Percentiles rank a stretch among this genome's conserved stretches.
These are phyloP conservation scores for Pythium oligandrum DNA, from an alignment of 352 stramenopile genomes.

Conservation along the genomic window DNA sequence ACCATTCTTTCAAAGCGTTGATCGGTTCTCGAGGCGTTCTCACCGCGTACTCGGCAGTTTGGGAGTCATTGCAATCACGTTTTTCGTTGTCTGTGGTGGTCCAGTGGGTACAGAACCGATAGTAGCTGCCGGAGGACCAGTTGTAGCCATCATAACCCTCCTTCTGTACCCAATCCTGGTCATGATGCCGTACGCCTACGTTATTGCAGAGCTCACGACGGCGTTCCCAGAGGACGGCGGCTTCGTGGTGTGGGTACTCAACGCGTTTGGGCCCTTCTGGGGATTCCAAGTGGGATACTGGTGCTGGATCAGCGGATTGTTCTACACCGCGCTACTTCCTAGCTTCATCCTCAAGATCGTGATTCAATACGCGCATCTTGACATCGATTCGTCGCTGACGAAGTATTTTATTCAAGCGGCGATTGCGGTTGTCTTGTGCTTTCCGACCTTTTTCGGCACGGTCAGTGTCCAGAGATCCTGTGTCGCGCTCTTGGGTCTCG, in stretches of 20 bases:
- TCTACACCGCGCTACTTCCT: constrained; percentile 49
- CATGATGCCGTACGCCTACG: constrained; percentile 81
- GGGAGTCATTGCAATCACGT: constrained; percentile 24
- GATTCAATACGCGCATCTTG: constrained; percentile 23
- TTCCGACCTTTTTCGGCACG: constrained; percentile 38
- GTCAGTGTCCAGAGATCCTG: constrained; percentile 24
- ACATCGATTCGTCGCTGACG: constrained; percentile 17
- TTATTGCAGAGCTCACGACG: constrained; percentile 89
- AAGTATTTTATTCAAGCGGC: constrained; percentile 32
- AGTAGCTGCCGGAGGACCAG: constrained; percentile 22
- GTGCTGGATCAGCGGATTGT: constrained; percentile 73
- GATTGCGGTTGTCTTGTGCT: constrained; percentile 27
- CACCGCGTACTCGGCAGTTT: constrained; percentile 22
- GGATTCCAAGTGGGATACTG: constrained; percentile 67
- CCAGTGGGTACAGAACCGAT: constrained; percentile 22
- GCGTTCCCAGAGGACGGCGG: constrained; percentile 81
- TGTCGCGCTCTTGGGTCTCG: constrained; percentile 22
- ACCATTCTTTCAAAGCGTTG: no score
- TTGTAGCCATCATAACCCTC: constrained; percentile 74
- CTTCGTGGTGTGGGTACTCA: constrained; percentile 85
- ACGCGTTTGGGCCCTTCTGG: constrained; percentile 86
- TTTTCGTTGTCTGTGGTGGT: constrained; percentile 22
- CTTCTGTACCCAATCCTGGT: constrained; percentile 82
- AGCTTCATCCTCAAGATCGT: constrained; percentile 23
- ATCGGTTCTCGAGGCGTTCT: background rate